Conservation (phyloP, 345 rosid genomes). For the Euphorbia lathyris region DNA sequence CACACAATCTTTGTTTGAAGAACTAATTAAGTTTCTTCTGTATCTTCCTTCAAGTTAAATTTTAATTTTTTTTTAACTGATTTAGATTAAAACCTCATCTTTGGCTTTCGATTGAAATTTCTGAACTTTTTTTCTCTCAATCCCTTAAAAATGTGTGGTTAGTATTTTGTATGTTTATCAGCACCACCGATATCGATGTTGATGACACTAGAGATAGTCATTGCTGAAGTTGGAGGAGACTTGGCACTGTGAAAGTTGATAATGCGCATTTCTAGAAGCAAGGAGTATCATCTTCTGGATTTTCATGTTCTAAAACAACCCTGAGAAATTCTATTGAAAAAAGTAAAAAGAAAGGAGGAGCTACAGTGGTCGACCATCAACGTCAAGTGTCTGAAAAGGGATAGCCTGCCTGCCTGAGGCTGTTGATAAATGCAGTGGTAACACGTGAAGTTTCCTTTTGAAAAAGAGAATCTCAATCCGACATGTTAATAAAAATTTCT, state of each 20-base stretch:
- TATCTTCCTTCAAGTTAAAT: too few relatives aligned
- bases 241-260: conserved; percentile 8
- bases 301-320: neutral
- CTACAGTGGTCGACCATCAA: neutral
- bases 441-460: neutral
- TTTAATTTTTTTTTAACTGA: too few relatives aligned
- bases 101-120: too few relatives aligned
- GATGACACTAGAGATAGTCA: conserved; percentile 8
- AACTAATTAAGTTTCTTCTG: too few relatives aligned
- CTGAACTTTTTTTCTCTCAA: too few relatives aligned
- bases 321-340: too few relatives aligned
- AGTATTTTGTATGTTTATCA: neutral
- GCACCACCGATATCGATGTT: conserved; percentile 13
- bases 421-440: neutral
- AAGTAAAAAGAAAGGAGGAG: too few relatives aligned
- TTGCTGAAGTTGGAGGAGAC: conserved; percentile 15
- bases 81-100: too few relatives aligned
- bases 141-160: too few relatives aligned
- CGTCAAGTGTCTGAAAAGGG: conserved; percentile 7
- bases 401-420: too few relatives aligned
- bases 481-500: neutral
- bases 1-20: too few relatives aligned
- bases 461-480: conserved; percentile 1
- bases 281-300: neutral
- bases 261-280: neutral